Conservation (phyloP, 2,329 filamentous ascomycete genomes). For the Beauveria sp. region DNA sequence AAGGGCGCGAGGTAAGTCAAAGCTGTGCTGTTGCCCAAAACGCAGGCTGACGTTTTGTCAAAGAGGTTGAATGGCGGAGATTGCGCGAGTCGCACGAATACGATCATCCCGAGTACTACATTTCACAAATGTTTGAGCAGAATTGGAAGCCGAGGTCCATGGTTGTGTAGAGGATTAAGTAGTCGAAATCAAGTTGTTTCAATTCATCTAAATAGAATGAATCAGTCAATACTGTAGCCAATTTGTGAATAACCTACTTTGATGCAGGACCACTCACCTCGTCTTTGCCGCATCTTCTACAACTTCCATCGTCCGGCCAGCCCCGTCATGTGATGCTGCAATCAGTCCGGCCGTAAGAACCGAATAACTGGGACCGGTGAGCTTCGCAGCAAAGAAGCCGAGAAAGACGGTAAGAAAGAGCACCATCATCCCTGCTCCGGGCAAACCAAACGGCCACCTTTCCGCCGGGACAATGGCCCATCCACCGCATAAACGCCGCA, state of each 20-base stretch:
- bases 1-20: slow-evolving; percentile 38
- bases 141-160: slow-evolving; percentile 35
- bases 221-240: no score
- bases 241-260: no score
- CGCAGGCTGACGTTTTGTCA: neutral
- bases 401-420: neutral
- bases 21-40: no score
- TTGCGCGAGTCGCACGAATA: slow-evolving; percentile 37
- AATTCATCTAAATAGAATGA: no score
- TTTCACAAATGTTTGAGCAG: slow-evolving; percentile 51
- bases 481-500: neutral
- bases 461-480: neutral
- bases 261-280: no score
- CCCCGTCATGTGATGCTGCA: neutral
- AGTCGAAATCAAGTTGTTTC: neutral
- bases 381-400: neutral
- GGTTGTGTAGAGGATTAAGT: neutral
- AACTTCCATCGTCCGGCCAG: neutral
- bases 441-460: neutral
- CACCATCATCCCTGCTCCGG: neutral
- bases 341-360: neutral
- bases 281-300: no score
- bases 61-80: slow-evolving; percentile 36
- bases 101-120: slow-evolving; percentile 51
- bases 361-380: neutral